Evolutionary conservation across 306 rosid species (phyloP).

Genomic region (Rosa rugosa): DNA sequence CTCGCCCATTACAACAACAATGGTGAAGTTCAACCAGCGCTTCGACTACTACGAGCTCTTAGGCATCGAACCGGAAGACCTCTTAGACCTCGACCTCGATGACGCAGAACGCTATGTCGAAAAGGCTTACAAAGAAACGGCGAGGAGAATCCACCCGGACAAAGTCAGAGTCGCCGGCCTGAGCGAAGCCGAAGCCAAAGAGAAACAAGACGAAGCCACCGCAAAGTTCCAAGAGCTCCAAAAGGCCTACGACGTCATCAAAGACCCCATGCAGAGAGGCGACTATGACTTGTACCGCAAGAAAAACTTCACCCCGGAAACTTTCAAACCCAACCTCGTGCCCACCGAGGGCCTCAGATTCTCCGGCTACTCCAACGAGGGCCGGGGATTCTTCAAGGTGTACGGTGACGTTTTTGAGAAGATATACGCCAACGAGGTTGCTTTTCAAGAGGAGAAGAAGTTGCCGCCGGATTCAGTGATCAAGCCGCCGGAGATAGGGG

Average conservation of each 20-base stretch:
- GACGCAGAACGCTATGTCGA: not conserved
- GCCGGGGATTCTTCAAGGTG: not conserved
- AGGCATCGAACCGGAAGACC: not conserved
- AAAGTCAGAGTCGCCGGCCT: not conserved
- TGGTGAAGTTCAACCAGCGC: not conserved
- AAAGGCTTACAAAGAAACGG: not conserved
- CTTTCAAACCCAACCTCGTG: not conserved
- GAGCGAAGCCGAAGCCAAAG: not conserved
- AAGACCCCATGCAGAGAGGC: not conserved
- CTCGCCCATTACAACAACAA: not conserved
- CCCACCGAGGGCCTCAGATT: not conserved
- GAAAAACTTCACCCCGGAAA: not conserved
- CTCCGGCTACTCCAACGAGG: not conserved
- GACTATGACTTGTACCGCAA: not conserved
- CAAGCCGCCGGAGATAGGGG: not conserved
- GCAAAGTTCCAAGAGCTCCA: not conserved
- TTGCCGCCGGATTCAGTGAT: not conserved
- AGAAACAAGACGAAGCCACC: not conserved
- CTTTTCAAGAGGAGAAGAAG: not conserved
- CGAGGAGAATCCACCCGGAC: not conserved
- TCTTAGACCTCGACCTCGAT: not conserved
- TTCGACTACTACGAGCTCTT: not conserved
- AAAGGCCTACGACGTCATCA: not conserved
- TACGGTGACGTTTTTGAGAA: not conserved
- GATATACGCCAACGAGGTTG: not conserved